Base-by-base conservation (phyloP, 176 grass and related monocot species). In the Carex scoparia region DNA sequence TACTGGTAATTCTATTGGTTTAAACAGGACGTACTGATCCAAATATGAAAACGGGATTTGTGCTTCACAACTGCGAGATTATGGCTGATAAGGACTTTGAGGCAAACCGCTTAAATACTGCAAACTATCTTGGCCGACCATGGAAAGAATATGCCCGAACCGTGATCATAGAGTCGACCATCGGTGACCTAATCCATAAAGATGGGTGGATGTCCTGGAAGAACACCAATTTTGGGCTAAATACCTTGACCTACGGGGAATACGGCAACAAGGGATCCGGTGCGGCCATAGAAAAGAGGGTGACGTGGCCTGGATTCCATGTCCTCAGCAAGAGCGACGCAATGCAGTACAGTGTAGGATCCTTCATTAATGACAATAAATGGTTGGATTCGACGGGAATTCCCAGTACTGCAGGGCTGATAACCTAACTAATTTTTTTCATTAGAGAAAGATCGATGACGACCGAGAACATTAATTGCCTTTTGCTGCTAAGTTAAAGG, bases 1-100 rank as follows among this genome's bases (percentile, higher is more conserved):
- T 10, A 51, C 48, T 51, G 48, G 1, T 5, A 16, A n/a, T 61
- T 61, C 16, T 61, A 61, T 7, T 6, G 15, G 4, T 61, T 1
- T 28, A 32, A 11, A 75, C 40, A 75, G 70, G 90, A 0, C 90
- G 93, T 69, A 79, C 76, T 0, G 88, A 92, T 72, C 90, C 90
- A 40, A 90, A 94, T 84, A 88, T 90, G 93, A 92, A 90, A 66
- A 90, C 89, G 64, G 93, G 88, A 12, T 84, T 94, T 18, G 86
- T 94, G 42, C 88, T 94, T 89, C 93, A 92, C 84, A 92, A 92
- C 75, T 92, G 88, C 70, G 86, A 88, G 60, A 91, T 94, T 40
- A 80, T 88, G 19, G 90, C 93, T 0, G 90, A 90, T 71, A 84
- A 87, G 68, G 80, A 68, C 64, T 90, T 94, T 28, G 90, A 90